Percentiles rank a stretch among this genome's conserved stretches.
Conservation (phyloP, 2,329 filamentous ascomycete species). For the Stemphylium vesicarium region DNA sequence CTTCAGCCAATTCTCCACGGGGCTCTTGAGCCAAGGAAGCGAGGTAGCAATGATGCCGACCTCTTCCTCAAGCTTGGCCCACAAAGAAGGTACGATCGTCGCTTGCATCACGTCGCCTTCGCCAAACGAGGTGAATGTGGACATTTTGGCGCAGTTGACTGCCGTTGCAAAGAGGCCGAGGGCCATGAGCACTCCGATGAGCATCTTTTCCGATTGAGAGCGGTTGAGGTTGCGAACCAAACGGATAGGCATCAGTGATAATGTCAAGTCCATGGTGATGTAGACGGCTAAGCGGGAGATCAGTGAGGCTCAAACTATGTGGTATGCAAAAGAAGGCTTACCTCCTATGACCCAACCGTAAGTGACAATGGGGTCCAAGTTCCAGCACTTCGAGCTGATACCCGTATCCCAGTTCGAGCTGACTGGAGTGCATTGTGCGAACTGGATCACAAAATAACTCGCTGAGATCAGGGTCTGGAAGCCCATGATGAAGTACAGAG, state of each 20-base stretch:
- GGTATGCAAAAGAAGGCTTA: slow-evolving; percentile 8
- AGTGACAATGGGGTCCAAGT: slow-evolving; percentile 24
- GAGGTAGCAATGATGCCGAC: slow-evolving; percentile 38
- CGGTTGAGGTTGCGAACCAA: slow-evolving; percentile 31
- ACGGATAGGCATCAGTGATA: slow-evolving; percentile 35
- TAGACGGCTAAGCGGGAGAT: slow-evolving; percentile 23
- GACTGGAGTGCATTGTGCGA: slow-evolving; percentile 34
- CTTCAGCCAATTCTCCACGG: slow-evolving; percentile 26
- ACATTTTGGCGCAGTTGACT: slow-evolving; percentile 33
- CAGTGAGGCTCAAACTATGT: not conserved
- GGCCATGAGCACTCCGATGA: slow-evolving; percentile 32
- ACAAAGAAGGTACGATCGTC: slow-evolving; percentile 31
- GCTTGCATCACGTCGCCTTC: slow-evolving; percentile 35
- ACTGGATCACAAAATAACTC: slow-evolving; percentile 34
- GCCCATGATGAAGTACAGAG: slow-evolving; percentile 32
- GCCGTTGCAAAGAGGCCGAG: slow-evolving; percentile 34
- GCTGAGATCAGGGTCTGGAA: slow-evolving; percentile 30
- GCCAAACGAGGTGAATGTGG: slow-evolving; percentile 28
- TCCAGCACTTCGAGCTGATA: slow-evolving; percentile 32
- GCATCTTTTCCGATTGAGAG: slow-evolving; percentile 28
- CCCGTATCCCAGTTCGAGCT: slow-evolving; percentile 31
- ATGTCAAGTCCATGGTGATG: slow-evolving; percentile 33
- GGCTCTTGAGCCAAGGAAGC: slow-evolving; percentile 31
- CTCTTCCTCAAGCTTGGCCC: slow-evolving; percentile 35
- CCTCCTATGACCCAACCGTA: slow-evolving; percentile 34